Conservation (phyloP, 2,329 filamentous ascomycete species). For the Talaromyces sp. region DNA sequence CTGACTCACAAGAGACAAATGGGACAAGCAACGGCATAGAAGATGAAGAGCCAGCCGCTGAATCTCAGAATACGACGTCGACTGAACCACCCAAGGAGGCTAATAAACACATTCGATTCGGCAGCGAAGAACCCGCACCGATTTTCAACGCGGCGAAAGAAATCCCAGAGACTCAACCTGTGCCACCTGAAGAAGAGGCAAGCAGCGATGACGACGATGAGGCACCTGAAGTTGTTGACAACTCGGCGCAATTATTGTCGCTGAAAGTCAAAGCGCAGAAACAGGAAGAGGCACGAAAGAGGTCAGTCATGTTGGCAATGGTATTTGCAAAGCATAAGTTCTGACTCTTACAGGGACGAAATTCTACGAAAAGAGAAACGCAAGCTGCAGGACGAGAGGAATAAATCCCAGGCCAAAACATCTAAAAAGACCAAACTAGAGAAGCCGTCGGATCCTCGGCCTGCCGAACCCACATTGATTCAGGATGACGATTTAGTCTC, state of each 20-base stretch:
- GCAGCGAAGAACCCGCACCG: constrained; percentile 34
- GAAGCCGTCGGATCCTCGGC: constrained; percentile 11
- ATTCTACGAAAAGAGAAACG: constrained; percentile 35
- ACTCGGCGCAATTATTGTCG: constrained; percentile 32
- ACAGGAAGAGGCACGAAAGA: constrained; percentile 31
- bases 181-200: constrained; percentile 4
- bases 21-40: not conserved
- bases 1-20: not conserved
- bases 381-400: constrained; percentile 33
- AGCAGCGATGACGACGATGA: constrained; percentile 32
- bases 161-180: constrained; percentile 13
- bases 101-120: constrained; percentile 32
- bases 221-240: constrained; percentile 39
- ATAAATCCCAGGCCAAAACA: constrained; percentile 34
- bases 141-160: constrained; percentile 17
- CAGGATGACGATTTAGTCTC: constrained; percentile 34
- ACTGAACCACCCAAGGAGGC: not conserved
- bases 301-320: constrained; percentile 21
- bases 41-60: not conserved
- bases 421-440: constrained; percentile 25
- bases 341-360: constrained; percentile 25
- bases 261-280: constrained; percentile 35
- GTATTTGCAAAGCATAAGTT: not conserved
- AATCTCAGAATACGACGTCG: not conserved
- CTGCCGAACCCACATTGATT: constrained; percentile 8